Evolutionary conservation across 2,329 filamentous ascomycete genomes (phyloP).

Genomic region (Penicillium sp.): DNA sequence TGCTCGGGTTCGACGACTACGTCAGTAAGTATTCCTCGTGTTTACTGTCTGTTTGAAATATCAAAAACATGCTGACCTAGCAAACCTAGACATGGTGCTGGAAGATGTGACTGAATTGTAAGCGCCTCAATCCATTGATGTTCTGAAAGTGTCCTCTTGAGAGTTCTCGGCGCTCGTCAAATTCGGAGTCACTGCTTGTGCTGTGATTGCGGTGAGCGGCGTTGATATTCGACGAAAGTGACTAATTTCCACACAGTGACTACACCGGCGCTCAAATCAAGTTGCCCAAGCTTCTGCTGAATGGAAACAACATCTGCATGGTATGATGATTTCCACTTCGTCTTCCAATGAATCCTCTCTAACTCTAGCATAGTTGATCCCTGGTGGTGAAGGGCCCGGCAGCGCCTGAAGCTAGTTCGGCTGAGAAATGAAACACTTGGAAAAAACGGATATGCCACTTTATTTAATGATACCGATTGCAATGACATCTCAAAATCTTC

Average conservation of each 20-base stretch:
- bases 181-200: too few species aligned
- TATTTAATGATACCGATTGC: constrained; percentile 8
- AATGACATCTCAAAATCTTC: too few species aligned
- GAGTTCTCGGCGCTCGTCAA: too few species aligned
- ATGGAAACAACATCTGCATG: constrained; percentile 99
- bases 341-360: constrained; percentile 2
- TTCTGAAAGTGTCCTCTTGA: background rate
- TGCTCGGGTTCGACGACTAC: constrained; percentile 97
- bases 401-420: constrained; percentile 19
- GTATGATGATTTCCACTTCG: constrained; percentile 45
- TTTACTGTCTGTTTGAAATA: constrained; percentile 12
- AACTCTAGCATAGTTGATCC: constrained; percentile 56
- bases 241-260: constrained; percentile 55
- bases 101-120: constrained; percentile 97
- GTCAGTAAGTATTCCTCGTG: constrained; percentile 70
- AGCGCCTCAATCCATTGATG: constrained; percentile 23
- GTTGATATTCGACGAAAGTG: background rate
- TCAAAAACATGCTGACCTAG: constrained; percentile 5
- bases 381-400: constrained; percentile 66
- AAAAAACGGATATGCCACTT: constrained; percentile 6
- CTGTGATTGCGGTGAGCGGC: background rate
- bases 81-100: constrained; percentile 79
- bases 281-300: constrained; percentile 87
- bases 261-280: constrained; percentile 83
- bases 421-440: background rate